Evolutionary conservation across 2,329 filamentous ascomycete species (phyloP).

Genomic region (Cladosporium sp.): DNA sequence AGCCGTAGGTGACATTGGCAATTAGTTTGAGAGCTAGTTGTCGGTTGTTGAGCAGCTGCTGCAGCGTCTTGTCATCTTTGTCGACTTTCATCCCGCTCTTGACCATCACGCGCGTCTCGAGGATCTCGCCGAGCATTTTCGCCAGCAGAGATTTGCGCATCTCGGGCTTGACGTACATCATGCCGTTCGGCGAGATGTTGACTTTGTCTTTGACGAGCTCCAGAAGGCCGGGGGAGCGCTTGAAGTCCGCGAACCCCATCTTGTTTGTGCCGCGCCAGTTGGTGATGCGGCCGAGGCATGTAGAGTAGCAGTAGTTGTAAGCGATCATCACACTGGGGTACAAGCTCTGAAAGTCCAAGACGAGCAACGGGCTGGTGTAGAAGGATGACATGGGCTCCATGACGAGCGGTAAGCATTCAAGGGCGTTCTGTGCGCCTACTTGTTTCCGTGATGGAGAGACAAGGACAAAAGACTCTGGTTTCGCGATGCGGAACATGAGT

Average conservation of each 20-base stretch:
- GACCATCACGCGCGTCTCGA: conserved; percentile 95
- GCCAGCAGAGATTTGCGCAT: conserved; percentile 86
- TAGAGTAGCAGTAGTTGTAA: conserved; percentile 98
- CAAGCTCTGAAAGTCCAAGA: conserved; percentile 91
- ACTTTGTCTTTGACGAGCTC: conserved; percentile 76
- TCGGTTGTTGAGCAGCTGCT: conserved; percentile 84
- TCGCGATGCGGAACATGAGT: conserved; percentile 96
- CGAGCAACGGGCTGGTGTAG: conserved; percentile 81
- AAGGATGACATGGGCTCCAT: conserved; percentile 97
- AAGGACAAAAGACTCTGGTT: conserved; percentile 88
- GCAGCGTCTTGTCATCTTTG: conserved; percentile 77
- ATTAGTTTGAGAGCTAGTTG: conserved; percentile 92
- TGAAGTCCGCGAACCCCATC: conserved; percentile 88
- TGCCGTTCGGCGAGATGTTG: conserved; percentile 90
- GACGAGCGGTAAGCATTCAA: conserved; percentile 89
- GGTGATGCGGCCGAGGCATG: conserved; percentile 78
- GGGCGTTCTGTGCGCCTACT: conserved; percentile 85
- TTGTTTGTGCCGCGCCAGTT: conserved; percentile 89
- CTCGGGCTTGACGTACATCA: conserved; percentile 84
- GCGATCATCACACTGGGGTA: conserved; percentile 99
- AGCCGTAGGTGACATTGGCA: conserved; percentile 98
- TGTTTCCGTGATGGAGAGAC: conserved; percentile 87
- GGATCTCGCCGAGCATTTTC: conserved; percentile 92
- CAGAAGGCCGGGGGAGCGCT: conserved; percentile 67
- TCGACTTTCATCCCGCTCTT: conserved; percentile 95